Conservation (phyloP, 176 grass and related monocot genomes). For the Carex pumila region DNA sequence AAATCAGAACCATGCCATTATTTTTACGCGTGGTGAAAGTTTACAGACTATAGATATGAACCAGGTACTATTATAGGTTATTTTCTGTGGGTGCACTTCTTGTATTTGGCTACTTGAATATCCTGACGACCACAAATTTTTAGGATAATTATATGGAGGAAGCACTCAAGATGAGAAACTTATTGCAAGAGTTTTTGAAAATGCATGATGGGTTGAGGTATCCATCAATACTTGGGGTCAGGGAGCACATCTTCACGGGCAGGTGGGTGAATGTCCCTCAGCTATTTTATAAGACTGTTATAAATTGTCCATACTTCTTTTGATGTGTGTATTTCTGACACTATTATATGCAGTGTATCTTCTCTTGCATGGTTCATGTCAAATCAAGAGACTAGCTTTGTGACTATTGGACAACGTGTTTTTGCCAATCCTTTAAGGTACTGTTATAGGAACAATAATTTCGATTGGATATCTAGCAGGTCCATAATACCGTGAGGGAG, state of each 20-base stretch:
- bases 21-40: slow-evolving; percentile 90
- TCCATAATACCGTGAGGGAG: background rate
- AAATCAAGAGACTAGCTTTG: slow-evolving; percentile 98
- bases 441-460: background rate
- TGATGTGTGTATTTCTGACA: background rate
- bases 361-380: slow-evolving; percentile 99
- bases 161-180: slow-evolving; percentile 94
- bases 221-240: slow-evolving; percentile 92
- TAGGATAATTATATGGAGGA: slow-evolving; percentile 99
- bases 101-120: background rate
- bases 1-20: slow-evolving; percentile 99
- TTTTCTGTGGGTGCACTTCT: background rate
- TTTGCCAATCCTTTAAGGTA: slow-evolving; percentile 98
- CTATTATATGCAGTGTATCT: slow-evolving; percentile 76
- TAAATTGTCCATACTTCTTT: slow-evolving; percentile 1
- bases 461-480: background rate
- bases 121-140: background rate
- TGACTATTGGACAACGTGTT: slow-evolving; percentile 94
- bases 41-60: slow-evolving; percentile 99
- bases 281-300: background rate
- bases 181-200: slow-evolving; percentile 90
- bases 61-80: slow-evolving; percentile 45
- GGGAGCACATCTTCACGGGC: slow-evolving; percentile 95
- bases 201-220: slow-evolving; percentile 91
- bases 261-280: slow-evolving; percentile 36